A percentile compares a stretch with the other conserved stretches of the same genome.
Conservation (phyloP, 352 stramenopile genomes). For the Phytophthora palmivora region DNA sequence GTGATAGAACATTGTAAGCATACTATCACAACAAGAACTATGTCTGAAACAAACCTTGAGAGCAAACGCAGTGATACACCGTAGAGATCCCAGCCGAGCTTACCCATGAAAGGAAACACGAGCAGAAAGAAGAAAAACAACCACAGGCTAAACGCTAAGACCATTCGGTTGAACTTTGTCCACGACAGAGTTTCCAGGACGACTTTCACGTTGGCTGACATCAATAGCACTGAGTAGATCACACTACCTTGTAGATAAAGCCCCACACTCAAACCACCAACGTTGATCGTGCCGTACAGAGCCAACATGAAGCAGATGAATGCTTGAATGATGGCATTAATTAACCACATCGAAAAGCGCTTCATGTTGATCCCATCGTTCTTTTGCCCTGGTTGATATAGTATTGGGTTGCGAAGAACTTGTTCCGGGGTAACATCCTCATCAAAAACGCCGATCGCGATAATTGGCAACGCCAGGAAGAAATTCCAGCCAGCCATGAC, state of each 20-base stretch:
- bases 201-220: slow-evolving; percentile 84
- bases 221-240: slow-evolving; percentile 76
- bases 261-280: slow-evolving; percentile 42
- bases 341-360: slow-evolving; percentile 66
- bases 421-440: slow-evolving; percentile 74
- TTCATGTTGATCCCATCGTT: slow-evolving; percentile 76
- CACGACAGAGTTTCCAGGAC: slow-evolving; percentile 77
- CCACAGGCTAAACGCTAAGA: slow-evolving; percentile 61
- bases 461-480: slow-evolving; percentile 90
- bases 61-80: slow-evolving; percentile 68
- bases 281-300: slow-evolving; percentile 46
- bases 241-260: slow-evolving; percentile 73
- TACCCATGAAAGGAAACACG: slow-evolving; percentile 59
- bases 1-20: not conserved
- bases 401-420: slow-evolving; percentile 60
- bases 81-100: slow-evolving; percentile 57
- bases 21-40: not conserved
- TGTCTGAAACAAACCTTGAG: slow-evolving; percentile 37
- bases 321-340: slow-evolving; percentile 71
- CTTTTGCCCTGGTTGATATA: slow-evolving; percentile 68
- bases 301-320: slow-evolving; percentile 71
- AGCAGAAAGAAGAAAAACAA: slow-evolving; percentile 76
- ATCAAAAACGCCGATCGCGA: slow-evolving; percentile 84
- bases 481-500: slow-evolving; percentile 86
- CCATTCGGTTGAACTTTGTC: slow-evolving; percentile 71